A percentile compares a stretch with the other conserved stretches of the same genome.
Evolutionary conservation across 768 basidiomycete genomes (phyloP).

Genomic region (Trametes cinnabarina): DNA sequence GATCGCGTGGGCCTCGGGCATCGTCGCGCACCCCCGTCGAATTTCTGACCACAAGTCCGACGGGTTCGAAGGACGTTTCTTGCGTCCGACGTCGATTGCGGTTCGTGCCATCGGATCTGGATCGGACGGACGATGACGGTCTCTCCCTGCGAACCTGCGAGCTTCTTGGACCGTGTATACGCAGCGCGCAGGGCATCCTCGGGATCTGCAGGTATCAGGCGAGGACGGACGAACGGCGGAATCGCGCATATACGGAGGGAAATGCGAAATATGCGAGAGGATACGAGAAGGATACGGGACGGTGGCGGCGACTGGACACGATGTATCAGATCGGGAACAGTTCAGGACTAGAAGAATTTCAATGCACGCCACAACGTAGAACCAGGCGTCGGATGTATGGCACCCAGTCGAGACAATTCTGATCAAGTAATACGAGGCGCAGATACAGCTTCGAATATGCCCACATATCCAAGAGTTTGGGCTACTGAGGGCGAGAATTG

Average conservation of each 20-base stretch:
- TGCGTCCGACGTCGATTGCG: background rate
- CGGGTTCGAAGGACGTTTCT: background rate
- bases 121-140: conserved; percentile 5
- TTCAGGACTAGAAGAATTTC: background rate
- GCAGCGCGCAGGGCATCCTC: background rate
- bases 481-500: too few species aligned
- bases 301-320: conserved; percentile 2
- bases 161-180: too few species aligned
- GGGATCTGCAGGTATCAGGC: background rate
- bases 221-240: background rate
- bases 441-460: too few species aligned
- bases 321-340: background rate
- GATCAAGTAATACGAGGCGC: too few species aligned
- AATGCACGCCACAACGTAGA: background rate
- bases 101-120: conserved; percentile 3
- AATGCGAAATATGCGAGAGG: background rate
- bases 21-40: too few species aligned
- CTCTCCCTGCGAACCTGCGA: too few species aligned
- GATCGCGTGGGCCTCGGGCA: too few species aligned
- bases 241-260: background rate
- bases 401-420: too few species aligned
- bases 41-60: background rate
- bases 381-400: background rate
- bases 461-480: too few species aligned
- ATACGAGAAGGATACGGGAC: background rate